A percentile compares a stretch with the other conserved stretches of the same genome.
Evolutionary conservation across 179 eudicot species (phyloP).

Genomic region (Heliamphora pulchella): DNA sequence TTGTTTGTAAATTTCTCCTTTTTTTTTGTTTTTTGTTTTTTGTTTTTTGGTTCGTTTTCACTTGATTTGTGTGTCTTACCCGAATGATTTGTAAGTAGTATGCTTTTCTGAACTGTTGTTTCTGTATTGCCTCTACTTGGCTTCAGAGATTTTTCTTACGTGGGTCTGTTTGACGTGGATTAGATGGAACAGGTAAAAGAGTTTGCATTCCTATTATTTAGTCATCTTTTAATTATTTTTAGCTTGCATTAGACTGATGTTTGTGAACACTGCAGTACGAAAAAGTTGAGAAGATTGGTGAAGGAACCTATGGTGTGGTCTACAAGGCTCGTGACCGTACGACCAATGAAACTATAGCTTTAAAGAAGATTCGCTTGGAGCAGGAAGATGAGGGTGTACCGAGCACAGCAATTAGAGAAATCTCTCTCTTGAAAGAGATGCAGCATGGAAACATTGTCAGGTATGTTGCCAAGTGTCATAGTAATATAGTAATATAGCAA

Average conservation of each 20-base stretch:
- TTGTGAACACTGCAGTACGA: conserved; percentile 52
- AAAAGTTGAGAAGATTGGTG: conserved; percentile 96
- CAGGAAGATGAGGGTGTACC: conserved; percentile 99
- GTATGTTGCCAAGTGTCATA: conserved; percentile 21
- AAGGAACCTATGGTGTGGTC: conserved; percentile 95
- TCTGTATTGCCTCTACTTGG: not conserved
- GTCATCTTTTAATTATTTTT: not conserved
- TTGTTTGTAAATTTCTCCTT: not conserved
- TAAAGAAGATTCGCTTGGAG: conserved; percentile 90
- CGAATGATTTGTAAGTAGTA: not conserved
- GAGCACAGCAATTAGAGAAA: conserved; percentile 93
- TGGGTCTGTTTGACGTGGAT: conserved; percentile 6
- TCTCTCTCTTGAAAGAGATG: conserved; percentile 95
- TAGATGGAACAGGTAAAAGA: conserved; percentile 34
- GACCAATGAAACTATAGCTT: conserved; percentile 86
- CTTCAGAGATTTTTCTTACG: conserved; percentile 12
- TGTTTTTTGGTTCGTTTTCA: not conserved
- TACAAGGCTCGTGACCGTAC: conserved; percentile 77
- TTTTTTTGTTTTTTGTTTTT: no score
- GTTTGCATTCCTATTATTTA: not conserved
- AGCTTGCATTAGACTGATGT: conserved; percentile 12
- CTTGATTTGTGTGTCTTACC: not conserved
- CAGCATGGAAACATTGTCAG: conserved; percentile 89
- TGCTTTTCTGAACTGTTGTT: conserved; percentile 8
- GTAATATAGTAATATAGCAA: not conserved